phyloP scores from a whole-genome alignment of 1,284 basidiomycete genomes.

The Ustilago loliicola region DNA sequence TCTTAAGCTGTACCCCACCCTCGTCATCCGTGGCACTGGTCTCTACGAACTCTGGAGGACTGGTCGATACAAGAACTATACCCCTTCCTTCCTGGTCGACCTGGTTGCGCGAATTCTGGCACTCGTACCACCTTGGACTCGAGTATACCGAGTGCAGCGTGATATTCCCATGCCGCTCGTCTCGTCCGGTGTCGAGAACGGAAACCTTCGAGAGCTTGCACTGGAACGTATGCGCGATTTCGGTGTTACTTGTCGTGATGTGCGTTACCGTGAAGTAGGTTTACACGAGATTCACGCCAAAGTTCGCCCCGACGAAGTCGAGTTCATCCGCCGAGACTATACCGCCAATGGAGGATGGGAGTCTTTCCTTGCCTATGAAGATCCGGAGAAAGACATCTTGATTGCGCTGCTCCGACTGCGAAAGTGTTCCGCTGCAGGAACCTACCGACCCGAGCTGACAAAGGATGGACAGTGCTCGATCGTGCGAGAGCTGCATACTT shows the following conservation, averaged over 20 bases:
- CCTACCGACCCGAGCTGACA: conserved; percentile 92
- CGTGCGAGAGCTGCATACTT: conserved; percentile 97
- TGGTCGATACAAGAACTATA: conserved; percentile 98
- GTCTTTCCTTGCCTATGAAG: conserved; percentile 98
- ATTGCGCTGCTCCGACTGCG: conserved; percentile 91
- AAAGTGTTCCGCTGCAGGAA: conserved; percentile 95
- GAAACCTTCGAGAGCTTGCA: conserved; percentile 95
- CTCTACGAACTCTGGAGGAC: conserved; percentile 97
- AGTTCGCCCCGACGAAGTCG: conserved; percentile 93
- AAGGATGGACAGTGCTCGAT: conserved; percentile 86
- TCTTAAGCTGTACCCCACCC: conserved; percentile 96
- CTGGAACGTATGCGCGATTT: conserved; percentile 99
- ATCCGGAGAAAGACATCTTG: conserved; percentile 95
- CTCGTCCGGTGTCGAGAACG: conserved; percentile 97
- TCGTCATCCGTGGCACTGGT: conserved; percentile 97
- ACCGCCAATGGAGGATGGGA: conserved; percentile 96
- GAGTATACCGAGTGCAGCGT: conserved; percentile 88
- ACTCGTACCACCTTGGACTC: conserved; percentile 97
- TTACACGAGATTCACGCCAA: conserved; percentile 99
- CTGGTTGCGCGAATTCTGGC: conserved; percentile 96
- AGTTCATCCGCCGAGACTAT: conserved; percentile 97
- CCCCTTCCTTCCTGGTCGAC: conserved; percentile 96
- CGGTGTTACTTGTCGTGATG: conserved; percentile 96
- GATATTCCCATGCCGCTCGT: conserved; percentile 68
- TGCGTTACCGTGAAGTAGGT: conserved; percentile 97